Base-by-base conservation (phyloP, 768 basidiomycete species). In the Tricholoma saponaceum region DNA sequence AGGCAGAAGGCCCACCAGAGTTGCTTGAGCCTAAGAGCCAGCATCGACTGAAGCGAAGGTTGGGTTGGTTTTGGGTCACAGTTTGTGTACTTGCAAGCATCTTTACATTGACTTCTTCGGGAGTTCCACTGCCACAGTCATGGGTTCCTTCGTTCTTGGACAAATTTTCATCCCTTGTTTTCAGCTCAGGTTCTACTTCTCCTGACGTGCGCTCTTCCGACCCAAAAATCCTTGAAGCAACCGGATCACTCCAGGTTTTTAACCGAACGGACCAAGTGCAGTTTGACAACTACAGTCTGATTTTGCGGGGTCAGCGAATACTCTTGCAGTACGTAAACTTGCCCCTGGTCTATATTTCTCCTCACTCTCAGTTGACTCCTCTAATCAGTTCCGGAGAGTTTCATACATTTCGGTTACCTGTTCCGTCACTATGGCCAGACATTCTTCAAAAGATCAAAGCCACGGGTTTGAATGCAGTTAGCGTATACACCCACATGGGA, bases 401-500 rank as follows among this genome's bases (percentile, higher is more conserved):
- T 68, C 92, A 92, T 64, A 83, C 89, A 0, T 93, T 89, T 74
- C 83, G 90, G 22, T 72, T 93, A 7, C 92, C 90, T 9, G 86
- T 92, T 0, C 89, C 87, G 14, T 83, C 83, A 3, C 70, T 93
- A 55, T 94, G 92, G 90, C 78, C 83, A 12, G 92, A 92, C 64
- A 84, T 93, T 51, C 80, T 93, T 41, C 85, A 93, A 62, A 93
- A 90, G 66, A 75, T 83, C 58, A 90, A 90, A 64, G 92, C 90
- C 4, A 84, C 88, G 0, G 92, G 92, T 10, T 75, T 94, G 58
- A 94, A 92, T 63, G 82, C 82, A 0, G 72, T 90, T 61, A 89
- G 88, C 61, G 81, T 93, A 23, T 92, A 92, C 63, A 83, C 83
- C 0, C 90, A 92, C 61, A 89, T 90, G 91, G 90, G 82, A 3